phyloP scores from a whole-genome alignment of 805 yeast species.

The Candida oleophila region DNA sequence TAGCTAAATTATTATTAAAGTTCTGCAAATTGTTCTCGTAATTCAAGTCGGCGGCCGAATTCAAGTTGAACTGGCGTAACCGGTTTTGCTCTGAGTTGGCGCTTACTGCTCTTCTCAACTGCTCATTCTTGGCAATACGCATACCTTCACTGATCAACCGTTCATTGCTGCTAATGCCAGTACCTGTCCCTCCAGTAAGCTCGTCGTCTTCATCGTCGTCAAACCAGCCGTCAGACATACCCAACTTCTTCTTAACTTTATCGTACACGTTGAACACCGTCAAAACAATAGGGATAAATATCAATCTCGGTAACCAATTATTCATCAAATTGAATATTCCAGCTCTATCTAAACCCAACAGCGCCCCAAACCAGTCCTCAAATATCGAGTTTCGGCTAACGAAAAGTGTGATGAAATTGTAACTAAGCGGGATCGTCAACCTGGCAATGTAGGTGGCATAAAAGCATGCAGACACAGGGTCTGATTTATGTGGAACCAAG shows the following conservation, averaged over 20 bases:
- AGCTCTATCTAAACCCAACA: conserved; percentile 61
- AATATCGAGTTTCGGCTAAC: conserved; percentile 53
- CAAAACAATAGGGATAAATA: conserved; percentile 66
- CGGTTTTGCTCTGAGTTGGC: conserved; percentile 9
- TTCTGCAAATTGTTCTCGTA: conserved; percentile 25
- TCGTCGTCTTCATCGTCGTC: conserved; percentile 31
- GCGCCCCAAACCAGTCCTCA: conserved; percentile 71
- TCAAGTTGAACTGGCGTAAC: conserved; percentile 28
- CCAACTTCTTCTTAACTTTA: conserved; percentile 43
- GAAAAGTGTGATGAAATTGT: conserved; percentile 71
- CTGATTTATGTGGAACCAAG: conserved; percentile 67
- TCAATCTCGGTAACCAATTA: conserved; percentile 71
- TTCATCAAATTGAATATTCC: conserved; percentile 72
- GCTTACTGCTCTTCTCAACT: conserved; percentile 21
- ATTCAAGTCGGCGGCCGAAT: conserved; percentile 24
- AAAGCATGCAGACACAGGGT: conserved; percentile 71
- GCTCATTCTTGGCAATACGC: conserved; percentile 36
- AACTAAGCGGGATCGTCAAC: conserved; percentile 77
- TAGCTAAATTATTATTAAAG: conserved; percentile 21
- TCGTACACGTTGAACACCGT: conserved; percentile 70
- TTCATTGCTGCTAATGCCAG: conserved; percentile 11
- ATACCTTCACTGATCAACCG: conserved; percentile 39
- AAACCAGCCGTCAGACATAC: conserved; percentile 36
- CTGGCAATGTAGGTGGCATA: conserved; percentile 81
- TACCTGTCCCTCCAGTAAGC: conserved; percentile 16